phyloP scores from a whole-genome alignment of 2,329 filamentous ascomycete species.

The Fusarium mundagurra region DNA sequence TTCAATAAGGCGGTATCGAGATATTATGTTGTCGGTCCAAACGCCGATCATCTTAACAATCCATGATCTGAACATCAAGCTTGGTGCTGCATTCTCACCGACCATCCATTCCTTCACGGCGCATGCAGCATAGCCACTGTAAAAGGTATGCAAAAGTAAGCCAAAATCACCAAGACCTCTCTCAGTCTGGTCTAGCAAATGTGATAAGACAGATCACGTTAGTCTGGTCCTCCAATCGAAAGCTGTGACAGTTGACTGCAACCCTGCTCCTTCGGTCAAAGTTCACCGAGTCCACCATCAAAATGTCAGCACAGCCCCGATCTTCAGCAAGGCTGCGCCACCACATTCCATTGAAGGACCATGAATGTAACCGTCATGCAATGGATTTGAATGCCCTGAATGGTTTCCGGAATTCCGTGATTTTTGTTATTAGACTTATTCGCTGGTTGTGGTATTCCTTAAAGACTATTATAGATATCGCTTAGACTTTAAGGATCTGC shows the following conservation, averaged over 20 bases:
- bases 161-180: fast-evolving
- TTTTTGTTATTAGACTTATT: fast-evolving
- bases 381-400: fast-evolving
- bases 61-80: not conserved
- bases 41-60: fast-evolving
- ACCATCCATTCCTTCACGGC: not conserved
- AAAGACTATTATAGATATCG: not conserved
- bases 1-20: fast-evolving
- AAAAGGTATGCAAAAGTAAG: not conserved
- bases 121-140: not conserved
- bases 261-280: not conserved
- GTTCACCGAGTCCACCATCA: not conserved
- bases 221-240: not conserved
- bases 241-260: not conserved
- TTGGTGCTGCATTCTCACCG: not conserved
- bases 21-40: fast-evolving
- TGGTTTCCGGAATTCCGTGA: not conserved
- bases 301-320: not conserved
- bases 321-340: not conserved
- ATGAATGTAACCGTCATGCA: not conserved
- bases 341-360: not conserved
- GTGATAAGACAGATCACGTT: not conserved
- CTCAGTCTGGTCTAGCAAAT: not conserved
- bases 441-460: not conserved
- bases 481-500: fast-evolving